These are phyloP conservation scores for Haberlea rhodopensis DNA, from an alignment of 257 asterid genomes.

Conservation along the genomic window DNA sequence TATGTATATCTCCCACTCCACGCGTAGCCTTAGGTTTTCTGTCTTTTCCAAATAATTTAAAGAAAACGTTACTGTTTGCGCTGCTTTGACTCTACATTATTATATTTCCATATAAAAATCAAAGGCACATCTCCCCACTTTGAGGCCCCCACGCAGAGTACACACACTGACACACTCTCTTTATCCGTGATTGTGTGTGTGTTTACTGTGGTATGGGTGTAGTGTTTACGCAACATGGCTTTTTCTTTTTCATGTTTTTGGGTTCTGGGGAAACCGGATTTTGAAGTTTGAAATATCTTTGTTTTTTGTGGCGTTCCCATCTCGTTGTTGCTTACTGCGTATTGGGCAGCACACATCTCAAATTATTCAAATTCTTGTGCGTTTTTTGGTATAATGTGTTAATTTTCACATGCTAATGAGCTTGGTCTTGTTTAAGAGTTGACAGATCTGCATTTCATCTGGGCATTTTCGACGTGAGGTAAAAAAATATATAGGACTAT, in stretches of 20 bases:
- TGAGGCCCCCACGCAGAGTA: slow-evolving; percentile 18
- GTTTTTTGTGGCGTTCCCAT: slow-evolving; percentile 28
- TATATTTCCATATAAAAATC: slow-evolving; percentile 3
- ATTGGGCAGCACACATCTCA: slow-evolving; percentile 25
- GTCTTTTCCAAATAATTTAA: no score
- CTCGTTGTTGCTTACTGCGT: slow-evolving; percentile 5
- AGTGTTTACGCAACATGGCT: slow-evolving; percentile 28
- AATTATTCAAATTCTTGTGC: slow-evolving; percentile 22
- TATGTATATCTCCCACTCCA: no score
- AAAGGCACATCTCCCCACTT: not conserved
- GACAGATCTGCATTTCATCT: slow-evolving; percentile 35
- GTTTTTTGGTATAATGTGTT: slow-evolving; percentile 15
- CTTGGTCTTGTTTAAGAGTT: slow-evolving; percentile 15
- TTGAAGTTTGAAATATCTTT: slow-evolving; percentile 37
- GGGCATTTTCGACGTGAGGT: slow-evolving; percentile 29
- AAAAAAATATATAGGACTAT: not conserved
- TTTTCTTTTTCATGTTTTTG: slow-evolving; percentile 24
- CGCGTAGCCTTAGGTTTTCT: no score
- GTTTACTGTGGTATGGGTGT: slow-evolving; percentile 22
- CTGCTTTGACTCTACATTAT: slow-evolving; percentile 16
- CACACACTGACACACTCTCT: slow-evolving; percentile 21
- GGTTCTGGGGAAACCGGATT: slow-evolving; percentile 28
- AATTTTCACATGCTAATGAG: slow-evolving; percentile 20
- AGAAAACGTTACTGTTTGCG: slow-evolving; percentile 4
- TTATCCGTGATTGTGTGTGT: not conserved